Evolutionary conservation across 2,329 filamentous ascomycete species (phyloP).

Genomic region (Venturiaceae sp.): DNA sequence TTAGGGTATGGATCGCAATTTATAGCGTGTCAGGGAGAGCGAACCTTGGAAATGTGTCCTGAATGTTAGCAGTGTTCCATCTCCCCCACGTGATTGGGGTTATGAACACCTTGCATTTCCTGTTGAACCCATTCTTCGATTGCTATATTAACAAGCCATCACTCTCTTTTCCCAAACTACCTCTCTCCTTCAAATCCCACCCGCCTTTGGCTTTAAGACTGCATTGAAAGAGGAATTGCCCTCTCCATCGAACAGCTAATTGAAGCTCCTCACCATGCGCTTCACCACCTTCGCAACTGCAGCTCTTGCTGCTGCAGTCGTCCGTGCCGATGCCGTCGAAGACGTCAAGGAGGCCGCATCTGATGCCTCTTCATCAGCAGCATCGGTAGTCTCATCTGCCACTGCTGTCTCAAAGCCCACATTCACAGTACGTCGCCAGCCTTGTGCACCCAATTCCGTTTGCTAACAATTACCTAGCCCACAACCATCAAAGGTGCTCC

Average conservation of each 20-base stretch:
- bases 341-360: constrained; percentile 8
- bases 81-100: too few relatives aligned
- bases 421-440: constrained; percentile 9
- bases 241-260: background rate
- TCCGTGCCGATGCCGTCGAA: constrained; percentile 6
- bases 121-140: too few relatives aligned
- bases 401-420: constrained; percentile 8
- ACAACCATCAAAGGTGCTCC: constrained; percentile 71
- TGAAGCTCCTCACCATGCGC: constrained; percentile 4
- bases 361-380: constrained; percentile 6
- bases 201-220: background rate
- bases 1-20: too few relatives aligned
- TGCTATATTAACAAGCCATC: too few relatives aligned
- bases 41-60: too few relatives aligned
- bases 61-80: background rate
- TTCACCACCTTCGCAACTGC: constrained; percentile 4
- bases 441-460: background rate
- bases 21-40: too few relatives aligned
- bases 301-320: constrained; percentile 2
- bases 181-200: background rate
- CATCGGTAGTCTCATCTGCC: constrained; percentile 5
- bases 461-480: constrained; percentile 48
- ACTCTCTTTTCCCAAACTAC: background rate
- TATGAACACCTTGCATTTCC: too few relatives aligned
- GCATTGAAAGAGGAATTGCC: background rate